phyloP scores from a whole-genome alignment of 345 rosid species.

The Citrus medica region DNA sequence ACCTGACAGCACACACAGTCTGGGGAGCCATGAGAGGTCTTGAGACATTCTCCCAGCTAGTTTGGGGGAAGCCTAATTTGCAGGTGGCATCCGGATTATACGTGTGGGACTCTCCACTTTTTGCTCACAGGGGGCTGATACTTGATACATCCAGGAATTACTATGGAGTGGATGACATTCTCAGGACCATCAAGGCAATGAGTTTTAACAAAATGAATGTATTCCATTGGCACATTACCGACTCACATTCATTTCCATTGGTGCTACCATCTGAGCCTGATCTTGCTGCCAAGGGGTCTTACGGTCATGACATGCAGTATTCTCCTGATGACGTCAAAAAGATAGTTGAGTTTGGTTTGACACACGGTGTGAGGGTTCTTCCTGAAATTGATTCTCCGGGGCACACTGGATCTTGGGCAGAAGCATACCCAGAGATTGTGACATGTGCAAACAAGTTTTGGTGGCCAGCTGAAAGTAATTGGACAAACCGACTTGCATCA shows the following conservation, averaged over 20 bases:
- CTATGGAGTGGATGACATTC: slow-evolving; percentile 65
- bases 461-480: slow-evolving; percentile 60
- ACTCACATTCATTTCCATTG: slow-evolving; percentile 82
- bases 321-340: slow-evolving; percentile 52
- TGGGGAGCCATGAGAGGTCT: slow-evolving; percentile 96
- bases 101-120: slow-evolving; percentile 59
- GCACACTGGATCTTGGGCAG: slow-evolving; percentile 48
- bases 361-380: slow-evolving; percentile 76
- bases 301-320: slow-evolving; percentile 61
- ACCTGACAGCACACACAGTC: slow-evolving; percentile 46
- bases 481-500: slow-evolving; percentile 66
- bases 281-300: slow-evolving; percentile 73
- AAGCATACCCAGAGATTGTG: slow-evolving; percentile 76
- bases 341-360: slow-evolving; percentile 65
- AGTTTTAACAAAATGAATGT: slow-evolving; percentile 80
- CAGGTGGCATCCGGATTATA: slow-evolving; percentile 44
- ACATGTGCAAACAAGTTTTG: slow-evolving; percentile 81
- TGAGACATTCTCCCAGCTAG: slow-evolving; percentile 82
- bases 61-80: slow-evolving; percentile 55
- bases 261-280: slow-evolving; percentile 76
- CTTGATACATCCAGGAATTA: slow-evolving; percentile 86
- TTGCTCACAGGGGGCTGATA: slow-evolving; percentile 64
- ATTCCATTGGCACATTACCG: slow-evolving; percentile 91
- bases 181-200: slow-evolving; percentile 67
- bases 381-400: slow-evolving; percentile 81